Evolutionary conservation across 805 yeast species (phyloP).

Genomic region (Candida mattraensis): DNA sequence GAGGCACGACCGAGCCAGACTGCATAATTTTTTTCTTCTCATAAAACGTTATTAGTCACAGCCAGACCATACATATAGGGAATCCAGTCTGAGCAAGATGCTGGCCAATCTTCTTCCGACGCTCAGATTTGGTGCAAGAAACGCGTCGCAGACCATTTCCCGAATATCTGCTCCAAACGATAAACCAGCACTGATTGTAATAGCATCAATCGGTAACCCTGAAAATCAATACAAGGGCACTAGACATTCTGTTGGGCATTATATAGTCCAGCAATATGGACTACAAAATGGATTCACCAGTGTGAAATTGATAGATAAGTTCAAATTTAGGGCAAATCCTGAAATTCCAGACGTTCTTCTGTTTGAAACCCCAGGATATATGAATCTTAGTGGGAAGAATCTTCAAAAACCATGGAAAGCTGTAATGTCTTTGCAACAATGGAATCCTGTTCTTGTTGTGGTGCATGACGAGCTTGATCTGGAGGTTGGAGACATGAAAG

Average conservation of each 20-base stretch:
- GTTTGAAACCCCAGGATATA: constrained; percentile 54
- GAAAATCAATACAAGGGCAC: constrained; percentile 58
- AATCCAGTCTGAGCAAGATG: no score
- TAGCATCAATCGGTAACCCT: constrained; percentile 77
- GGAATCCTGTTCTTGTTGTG: constrained; percentile 49
- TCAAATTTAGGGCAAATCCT: constrained; percentile 23
- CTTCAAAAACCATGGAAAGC: constrained; percentile 49
- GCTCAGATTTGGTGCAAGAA: no score
- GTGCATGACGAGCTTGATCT: constrained; percentile 79
- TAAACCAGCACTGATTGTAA: constrained; percentile 29
- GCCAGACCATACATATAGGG: no score
- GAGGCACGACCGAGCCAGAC: no score
- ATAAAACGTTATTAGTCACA: no score
- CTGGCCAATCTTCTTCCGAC: no score
- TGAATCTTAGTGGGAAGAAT: constrained; percentile 72
- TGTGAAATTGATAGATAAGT: constrained; percentile 20
- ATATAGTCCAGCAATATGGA: constrained; percentile 40
- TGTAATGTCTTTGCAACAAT: constrained; percentile 28
- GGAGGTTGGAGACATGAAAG: constrained; percentile 62
- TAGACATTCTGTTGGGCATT: constrained; percentile 79
- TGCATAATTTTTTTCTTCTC: no score
- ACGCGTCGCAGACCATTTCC: constrained; percentile 2
- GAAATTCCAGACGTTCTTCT: constrained; percentile 38
- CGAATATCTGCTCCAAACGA: constrained; percentile 16
- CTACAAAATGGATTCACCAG: constrained; percentile 21